Conservation (phyloP, 306 rosid species). For the Sicyos edulis region DNA sequence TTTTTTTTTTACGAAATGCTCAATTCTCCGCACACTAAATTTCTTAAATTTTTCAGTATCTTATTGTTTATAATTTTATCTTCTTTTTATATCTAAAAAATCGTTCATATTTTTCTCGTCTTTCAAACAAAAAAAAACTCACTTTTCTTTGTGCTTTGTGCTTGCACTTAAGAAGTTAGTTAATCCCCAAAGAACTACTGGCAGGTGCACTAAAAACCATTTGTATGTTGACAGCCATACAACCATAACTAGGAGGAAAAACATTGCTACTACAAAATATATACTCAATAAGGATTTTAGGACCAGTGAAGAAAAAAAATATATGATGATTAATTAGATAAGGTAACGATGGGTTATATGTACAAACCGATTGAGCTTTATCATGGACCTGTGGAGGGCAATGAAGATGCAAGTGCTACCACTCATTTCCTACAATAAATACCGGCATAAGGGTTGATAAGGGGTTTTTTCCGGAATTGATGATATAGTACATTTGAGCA, state of each 20-base stretch:
- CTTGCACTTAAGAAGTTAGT: background rate
- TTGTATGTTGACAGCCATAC: background rate
- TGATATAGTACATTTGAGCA: background rate
- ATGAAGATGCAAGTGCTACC: slow-evolving; percentile 65
- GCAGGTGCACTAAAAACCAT: background rate
- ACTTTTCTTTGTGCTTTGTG: background rate
- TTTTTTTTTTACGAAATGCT: background rate
- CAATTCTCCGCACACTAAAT: background rate
- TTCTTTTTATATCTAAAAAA: background rate
- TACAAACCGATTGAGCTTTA: slow-evolving; percentile 72
- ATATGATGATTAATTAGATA: background rate
- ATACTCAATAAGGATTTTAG: background rate
- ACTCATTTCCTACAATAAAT: slow-evolving; percentile 54
- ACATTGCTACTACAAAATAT: background rate
- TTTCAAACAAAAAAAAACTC: background rate
- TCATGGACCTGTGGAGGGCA: slow-evolving; percentile 83
- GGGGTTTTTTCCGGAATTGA: background rate
- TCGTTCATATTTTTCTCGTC: background rate
- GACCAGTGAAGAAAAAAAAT: slow-evolving; percentile 8
- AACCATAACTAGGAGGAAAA: background rate
- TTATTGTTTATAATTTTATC: background rate
- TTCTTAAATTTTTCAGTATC: background rate
- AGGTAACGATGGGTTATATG: background rate
- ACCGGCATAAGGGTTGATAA: slow-evolving; percentile 10
- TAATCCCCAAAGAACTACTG: background rate